A percentile compares a stretch with the other conserved stretches of the same genome.
phyloP scores from a whole-genome alignment of 2,329 filamentous ascomycete genomes.

The Colletotrichum somersetense region DNA sequence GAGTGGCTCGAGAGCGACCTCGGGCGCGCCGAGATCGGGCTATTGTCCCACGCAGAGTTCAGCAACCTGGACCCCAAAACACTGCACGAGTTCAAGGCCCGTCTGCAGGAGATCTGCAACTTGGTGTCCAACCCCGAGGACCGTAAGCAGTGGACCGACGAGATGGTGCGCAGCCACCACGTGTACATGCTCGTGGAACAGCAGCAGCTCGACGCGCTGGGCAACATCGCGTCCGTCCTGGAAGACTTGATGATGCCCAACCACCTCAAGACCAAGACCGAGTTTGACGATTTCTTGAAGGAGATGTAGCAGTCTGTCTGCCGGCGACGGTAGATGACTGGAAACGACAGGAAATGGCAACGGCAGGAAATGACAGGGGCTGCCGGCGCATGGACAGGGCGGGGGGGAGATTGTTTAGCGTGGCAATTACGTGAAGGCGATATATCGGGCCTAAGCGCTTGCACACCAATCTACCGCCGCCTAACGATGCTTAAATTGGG shows the following conservation, averaged over 20 bases:
- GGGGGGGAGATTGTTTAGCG: background rate
- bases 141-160: conserved; percentile 21
- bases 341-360: background rate
- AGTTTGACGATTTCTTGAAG: conserved; percentile 28
- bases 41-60: conserved; percentile 44
- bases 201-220: conserved; percentile 31
- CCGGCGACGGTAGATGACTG: background rate
- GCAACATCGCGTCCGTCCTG: conserved; percentile 22
- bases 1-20: conserved; percentile 45
- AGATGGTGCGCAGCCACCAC: conserved; percentile 33
- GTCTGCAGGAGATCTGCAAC: conserved; percentile 44
- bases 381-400: background rate
- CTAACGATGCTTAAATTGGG: background rate
- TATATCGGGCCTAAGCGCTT: background rate
- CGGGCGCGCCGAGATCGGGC: conserved; percentile 21
- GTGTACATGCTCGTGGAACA: conserved; percentile 32
- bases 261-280: conserved; percentile 40
- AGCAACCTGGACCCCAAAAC: conserved; percentile 44
- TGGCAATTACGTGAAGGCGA: background rate
- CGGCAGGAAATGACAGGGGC: background rate
- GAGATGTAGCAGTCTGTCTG: conserved; percentile 1
- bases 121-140: conserved; percentile 37
- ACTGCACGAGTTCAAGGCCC: conserved; percentile 44
- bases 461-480: too few species aligned
- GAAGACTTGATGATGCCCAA: conserved; percentile 25